Percentiles rank a stretch among this genome's conserved stretches.
Conservation (phyloP, 495 filamentous ascomycete species). For the Podospora tetraspora region DNA sequence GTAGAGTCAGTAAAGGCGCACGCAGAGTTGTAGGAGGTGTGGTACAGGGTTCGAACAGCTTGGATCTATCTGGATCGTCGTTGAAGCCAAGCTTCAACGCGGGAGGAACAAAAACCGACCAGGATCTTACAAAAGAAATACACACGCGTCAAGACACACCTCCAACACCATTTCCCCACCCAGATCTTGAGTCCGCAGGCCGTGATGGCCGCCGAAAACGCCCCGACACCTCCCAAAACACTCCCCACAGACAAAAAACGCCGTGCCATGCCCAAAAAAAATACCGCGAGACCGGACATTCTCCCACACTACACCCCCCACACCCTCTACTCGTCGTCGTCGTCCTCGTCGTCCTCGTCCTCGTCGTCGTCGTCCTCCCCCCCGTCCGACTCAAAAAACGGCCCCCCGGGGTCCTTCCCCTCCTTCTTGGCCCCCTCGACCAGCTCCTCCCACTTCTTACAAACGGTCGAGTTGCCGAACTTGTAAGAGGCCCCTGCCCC, state of each 20-base stretch:
- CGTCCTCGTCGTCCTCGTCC: neutral
- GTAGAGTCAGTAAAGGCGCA: neutral
- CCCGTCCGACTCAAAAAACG: constrained; percentile 11
- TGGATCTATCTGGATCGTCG: neutral
- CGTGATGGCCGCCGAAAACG: neutral
- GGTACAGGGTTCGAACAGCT: neutral
- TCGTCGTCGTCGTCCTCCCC: neutral
- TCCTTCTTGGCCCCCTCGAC: constrained; percentile 17
- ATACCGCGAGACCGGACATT: neutral
- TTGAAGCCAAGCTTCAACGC: neutral
- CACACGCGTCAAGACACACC: neutral
- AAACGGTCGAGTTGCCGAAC: constrained; percentile 83
- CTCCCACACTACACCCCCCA: neutral
- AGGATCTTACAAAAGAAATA: neutral
- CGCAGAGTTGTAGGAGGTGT: neutral
- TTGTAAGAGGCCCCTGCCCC: constrained; percentile 69
- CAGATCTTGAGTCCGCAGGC: neutral
- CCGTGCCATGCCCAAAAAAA: neutral
- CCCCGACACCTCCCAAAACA: neutral
- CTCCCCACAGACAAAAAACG: neutral
- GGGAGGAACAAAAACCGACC: neutral
- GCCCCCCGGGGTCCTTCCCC: constrained; percentile 10
- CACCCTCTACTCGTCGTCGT: too few relatives aligned
- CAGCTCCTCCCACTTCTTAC: constrained; percentile 70
- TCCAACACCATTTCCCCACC: constrained; percentile 1